A percentile compares a stretch with the other conserved stretches of the same genome.
Evolutionary conservation across 352 stramenopile species (phyloP).

Genomic region (Globisporangium middletonii): DNA sequence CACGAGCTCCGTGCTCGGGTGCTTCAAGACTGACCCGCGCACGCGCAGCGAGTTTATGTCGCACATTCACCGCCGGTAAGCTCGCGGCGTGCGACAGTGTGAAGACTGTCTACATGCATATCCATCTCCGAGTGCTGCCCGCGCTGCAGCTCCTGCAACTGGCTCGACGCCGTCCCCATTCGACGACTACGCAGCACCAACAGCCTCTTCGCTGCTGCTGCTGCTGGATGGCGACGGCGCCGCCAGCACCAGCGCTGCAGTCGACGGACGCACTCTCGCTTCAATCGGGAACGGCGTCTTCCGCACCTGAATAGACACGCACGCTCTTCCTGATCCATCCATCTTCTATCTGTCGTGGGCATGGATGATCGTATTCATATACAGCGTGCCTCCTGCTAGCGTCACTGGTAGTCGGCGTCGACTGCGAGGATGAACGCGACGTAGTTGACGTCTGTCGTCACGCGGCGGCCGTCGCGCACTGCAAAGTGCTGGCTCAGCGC

Average conservation of each 20-base stretch:
- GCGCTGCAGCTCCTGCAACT: too few species aligned
- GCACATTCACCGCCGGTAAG: conserved; percentile 79
- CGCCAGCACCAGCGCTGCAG: not conserved
- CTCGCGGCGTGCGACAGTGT: not conserved
- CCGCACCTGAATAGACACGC: conserved; percentile 1
- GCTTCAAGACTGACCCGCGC: conserved; percentile 94
- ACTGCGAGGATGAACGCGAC: conserved; percentile 66
- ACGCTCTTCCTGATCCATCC: conserved; percentile 27
- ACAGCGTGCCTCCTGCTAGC: not conserved
- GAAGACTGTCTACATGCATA: not conserved
- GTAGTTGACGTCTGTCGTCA: conserved; percentile 75
- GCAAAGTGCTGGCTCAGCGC: conserved; percentile 45
- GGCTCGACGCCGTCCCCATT: too few species aligned
- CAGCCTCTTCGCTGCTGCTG: too few species aligned
- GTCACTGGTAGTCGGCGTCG: conserved; percentile 58
- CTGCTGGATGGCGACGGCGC: not conserved
- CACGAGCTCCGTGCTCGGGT: conserved; percentile 95
- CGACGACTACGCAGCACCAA: too few species aligned
- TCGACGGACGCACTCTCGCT: too few species aligned
- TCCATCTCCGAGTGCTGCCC: too few species aligned
- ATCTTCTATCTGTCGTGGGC: not conserved
- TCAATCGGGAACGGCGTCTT: not conserved
- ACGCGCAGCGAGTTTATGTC: conserved; percentile 87
- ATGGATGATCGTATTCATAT: not conserved
- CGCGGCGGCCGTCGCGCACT: conserved; percentile 39